phyloP scores from a whole-genome alignment of 352 stramenopile genomes.

The Globisporangium alternatum region DNA sequence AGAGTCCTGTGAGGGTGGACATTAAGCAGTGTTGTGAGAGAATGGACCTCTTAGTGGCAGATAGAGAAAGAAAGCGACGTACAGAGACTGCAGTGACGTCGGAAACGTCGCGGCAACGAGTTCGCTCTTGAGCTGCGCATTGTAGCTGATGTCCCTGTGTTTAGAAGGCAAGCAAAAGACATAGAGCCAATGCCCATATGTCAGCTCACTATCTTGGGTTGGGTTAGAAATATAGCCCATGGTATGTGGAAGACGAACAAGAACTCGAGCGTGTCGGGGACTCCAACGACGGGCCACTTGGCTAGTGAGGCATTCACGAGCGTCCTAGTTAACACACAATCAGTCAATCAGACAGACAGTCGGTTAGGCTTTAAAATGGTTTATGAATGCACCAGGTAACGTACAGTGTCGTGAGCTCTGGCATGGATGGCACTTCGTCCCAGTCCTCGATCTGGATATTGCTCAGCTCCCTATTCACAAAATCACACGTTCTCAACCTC shows the following conservation, averaged over 20 bases:
- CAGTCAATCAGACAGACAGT: background rate
- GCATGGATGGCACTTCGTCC: constrained; percentile 10
- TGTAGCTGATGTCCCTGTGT: constrained; percentile 4
- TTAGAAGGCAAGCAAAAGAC: too few relatives aligned
- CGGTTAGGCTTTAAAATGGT: background rate
- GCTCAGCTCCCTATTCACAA: constrained; percentile 3
- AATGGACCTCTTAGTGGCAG: background rate
- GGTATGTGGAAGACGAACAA: background rate
- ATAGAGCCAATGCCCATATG: too few relatives aligned
- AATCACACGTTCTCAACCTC: background rate
- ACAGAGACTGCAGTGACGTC: constrained; percentile 7
- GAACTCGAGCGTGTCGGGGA: background rate
- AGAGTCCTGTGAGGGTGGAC: background rate
- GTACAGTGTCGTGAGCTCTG: constrained; percentile 10
- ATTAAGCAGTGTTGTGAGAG: background rate
- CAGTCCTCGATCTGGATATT: constrained; percentile 8
- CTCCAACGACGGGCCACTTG: background rate
- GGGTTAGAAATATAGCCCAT: too few relatives aligned
- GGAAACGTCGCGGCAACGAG: background rate
- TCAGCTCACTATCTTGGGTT: too few relatives aligned
- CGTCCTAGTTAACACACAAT: background rate
- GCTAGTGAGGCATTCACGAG: background rate
- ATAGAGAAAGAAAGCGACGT: background rate
- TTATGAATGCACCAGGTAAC: background rate
- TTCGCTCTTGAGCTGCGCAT: background rate